phyloP scores from a whole-genome alignment of 306 rosid species.

The Medicago ruthenica region DNA sequence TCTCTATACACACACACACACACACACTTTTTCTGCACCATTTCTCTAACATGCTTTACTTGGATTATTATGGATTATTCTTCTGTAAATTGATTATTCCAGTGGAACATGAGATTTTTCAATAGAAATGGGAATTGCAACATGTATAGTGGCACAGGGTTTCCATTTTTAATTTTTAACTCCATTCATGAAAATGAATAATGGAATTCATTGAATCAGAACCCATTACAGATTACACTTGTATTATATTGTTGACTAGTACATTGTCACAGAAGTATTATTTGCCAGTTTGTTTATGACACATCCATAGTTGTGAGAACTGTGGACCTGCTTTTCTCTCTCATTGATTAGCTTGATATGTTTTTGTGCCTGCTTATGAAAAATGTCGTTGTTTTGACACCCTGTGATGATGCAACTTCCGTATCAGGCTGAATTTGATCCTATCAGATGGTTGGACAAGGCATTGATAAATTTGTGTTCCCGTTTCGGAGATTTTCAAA shows the following conservation, averaged over 20 bases:
- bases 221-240: conserved; percentile 1
- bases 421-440: conserved; percentile 96
- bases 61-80: conserved; percentile 14
- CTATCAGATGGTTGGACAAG: conserved; percentile 98
- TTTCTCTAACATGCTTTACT: conserved; percentile 10
- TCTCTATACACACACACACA: neutral
- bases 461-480: conserved; percentile 88
- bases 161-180: conserved; percentile 17
- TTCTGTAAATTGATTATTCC: conserved; percentile 6
- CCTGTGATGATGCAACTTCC: conserved; percentile 42
- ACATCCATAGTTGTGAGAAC: conserved; percentile 16
- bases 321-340: conserved; percentile 31
- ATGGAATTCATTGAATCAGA: neutral
- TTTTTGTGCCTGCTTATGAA: conserved; percentile 27
- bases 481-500: conserved; percentile 92
- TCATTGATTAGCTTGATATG: conserved; percentile 16
- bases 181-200: conserved; percentile 11
- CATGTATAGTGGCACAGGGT: conserved; percentile 18
- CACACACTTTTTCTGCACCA: neutral
- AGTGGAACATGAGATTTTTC: conserved; percentile 1
- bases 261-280: conserved; percentile 1
- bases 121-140: neutral
- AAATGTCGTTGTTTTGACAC: conserved; percentile 31
- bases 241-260: conserved; percentile 19
- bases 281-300: conserved; percentile 27